Evolutionary conservation across 148 eudicot species (phyloP).

Genomic region (Chenopodium quinoa): DNA sequence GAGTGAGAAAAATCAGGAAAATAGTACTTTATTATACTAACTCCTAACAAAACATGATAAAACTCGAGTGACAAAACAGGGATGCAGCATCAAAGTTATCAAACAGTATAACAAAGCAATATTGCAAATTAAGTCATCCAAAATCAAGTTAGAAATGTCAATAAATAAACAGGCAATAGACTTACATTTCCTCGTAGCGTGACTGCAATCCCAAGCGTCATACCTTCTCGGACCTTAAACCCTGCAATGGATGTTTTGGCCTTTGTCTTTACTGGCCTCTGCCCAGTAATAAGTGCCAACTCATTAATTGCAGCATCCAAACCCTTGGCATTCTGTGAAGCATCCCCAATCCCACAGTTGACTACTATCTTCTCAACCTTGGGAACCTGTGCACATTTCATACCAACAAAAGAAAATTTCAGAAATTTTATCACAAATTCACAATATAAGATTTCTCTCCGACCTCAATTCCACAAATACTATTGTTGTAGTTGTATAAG

Average conservation of each 20-base stretch:
- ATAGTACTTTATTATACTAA: neutral
- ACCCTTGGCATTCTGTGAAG: constrained; percentile 93
- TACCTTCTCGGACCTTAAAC: constrained; percentile 86
- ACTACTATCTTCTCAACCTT: constrained; percentile 85
- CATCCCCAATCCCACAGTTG: constrained; percentile 95
- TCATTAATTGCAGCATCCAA: constrained; percentile 84
- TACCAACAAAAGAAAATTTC: neutral
- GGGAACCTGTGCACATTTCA: constrained; percentile 59
- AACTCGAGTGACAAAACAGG: neutral
- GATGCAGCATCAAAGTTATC: constrained; percentile 1
- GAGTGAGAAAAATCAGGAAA: neutral
- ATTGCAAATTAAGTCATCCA: too few relatives aligned
- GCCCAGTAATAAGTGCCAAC: constrained; percentile 80
- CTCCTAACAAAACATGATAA: neutral
- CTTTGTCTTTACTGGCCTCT: constrained; percentile 87
- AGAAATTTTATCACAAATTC: neutral
- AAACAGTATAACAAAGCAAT: neutral
- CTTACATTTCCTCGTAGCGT: constrained; percentile 90
- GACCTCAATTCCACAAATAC: neutral
- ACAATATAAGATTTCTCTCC: neutral
- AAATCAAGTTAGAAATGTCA: neutral
- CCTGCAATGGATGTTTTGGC: constrained; percentile 91
- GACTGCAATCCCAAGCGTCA: constrained; percentile 80
- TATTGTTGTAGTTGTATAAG: neutral
- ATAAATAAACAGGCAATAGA: neutral